Evolutionary conservation across 345 rosid species (phyloP).

Genomic region (Aquilaria sinensis): DNA sequence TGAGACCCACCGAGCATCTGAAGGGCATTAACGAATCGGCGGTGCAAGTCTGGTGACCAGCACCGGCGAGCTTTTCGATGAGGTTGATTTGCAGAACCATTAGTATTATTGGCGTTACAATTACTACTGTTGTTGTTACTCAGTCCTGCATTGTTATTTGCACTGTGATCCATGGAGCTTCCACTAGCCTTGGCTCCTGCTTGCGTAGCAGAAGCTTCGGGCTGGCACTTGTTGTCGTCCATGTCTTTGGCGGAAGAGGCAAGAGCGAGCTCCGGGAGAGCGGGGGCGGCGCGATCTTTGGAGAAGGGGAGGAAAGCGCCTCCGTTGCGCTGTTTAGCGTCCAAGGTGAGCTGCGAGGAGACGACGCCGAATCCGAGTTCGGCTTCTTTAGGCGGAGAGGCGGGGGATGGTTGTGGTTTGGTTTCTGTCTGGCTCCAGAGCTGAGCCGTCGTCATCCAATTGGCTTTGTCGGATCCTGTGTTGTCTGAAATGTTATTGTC

Average conservation of each 20-base stretch:
- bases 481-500: conserved; percentile 28
- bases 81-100: conserved; percentile 33
- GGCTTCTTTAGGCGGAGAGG: conserved; percentile 32
- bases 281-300: conserved; percentile 47
- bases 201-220: conserved; percentile 17
- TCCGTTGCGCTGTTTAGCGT: conserved; percentile 64
- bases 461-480: conserved; percentile 33
- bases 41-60: conserved; percentile 98
- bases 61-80: conserved; percentile 94
- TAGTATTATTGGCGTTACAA: conserved; percentile 17
- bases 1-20: conserved; percentile 99
- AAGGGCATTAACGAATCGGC: conserved; percentile 91
- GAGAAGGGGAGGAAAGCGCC: conserved; percentile 95
- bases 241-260: conserved; percentile 34
- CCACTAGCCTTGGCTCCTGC: no score
- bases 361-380: conserved; percentile 47
- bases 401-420: conserved; percentile 25
- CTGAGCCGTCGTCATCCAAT: conserved; percentile 94
- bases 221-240: conserved; percentile 44
- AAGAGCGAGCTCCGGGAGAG: conserved; percentile 63
- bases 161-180: no score
- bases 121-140: conserved; percentile 31
- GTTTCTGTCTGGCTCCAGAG: conserved; percentile 82
- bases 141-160: neutral
- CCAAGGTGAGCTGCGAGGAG: conserved; percentile 47